Evolutionary conservation across 2,329 filamentous ascomycete species (phyloP).

Genomic region (Fusarium solani-melongenae): DNA sequence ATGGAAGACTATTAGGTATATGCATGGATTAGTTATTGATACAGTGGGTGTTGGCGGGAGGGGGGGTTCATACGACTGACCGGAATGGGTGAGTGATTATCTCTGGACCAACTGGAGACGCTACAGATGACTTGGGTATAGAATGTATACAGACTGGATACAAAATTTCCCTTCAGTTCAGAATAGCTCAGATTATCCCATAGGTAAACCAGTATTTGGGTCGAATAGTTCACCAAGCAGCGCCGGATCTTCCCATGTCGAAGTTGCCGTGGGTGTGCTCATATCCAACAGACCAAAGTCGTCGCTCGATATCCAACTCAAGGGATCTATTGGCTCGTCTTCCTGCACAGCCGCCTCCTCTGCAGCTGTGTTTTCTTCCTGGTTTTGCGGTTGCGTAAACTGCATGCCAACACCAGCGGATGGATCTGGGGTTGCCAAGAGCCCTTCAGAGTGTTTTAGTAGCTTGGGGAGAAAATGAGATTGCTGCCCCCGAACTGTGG

Average conservation of each 20-base stretch:
- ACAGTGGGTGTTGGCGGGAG: not conserved
- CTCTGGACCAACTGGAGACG: not conserved
- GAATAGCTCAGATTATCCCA: not conserved
- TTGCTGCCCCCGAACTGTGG: constrained; percentile 39
- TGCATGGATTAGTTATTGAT: not conserved
- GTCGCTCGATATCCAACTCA: constrained; percentile 7
- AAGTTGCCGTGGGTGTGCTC: constrained; percentile 11
- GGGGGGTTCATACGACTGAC: not conserved
- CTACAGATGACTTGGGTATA: not conserved
- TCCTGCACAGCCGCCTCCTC: constrained; percentile 19
- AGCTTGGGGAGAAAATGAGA: constrained; percentile 45
- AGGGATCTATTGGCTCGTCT: not conserved
- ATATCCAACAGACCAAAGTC: constrained; percentile 25
- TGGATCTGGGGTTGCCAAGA: constrained; percentile 25
- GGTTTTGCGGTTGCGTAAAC: constrained; percentile 5
- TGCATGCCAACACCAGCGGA: constrained; percentile 16
- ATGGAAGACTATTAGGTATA: not conserved
- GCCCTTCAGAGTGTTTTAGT: constrained; percentile 37
- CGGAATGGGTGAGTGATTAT: not conserved
- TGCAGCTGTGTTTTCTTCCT: not conserved
- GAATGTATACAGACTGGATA: not conserved
- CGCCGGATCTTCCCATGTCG: constrained; percentile 6
- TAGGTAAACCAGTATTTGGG: not conserved
- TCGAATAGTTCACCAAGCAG: constrained; percentile 9
- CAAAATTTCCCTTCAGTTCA: not conserved